Evolutionary conservation across 345 rosid species (phyloP).

Genomic region (Alliaria petiolata): DNA sequence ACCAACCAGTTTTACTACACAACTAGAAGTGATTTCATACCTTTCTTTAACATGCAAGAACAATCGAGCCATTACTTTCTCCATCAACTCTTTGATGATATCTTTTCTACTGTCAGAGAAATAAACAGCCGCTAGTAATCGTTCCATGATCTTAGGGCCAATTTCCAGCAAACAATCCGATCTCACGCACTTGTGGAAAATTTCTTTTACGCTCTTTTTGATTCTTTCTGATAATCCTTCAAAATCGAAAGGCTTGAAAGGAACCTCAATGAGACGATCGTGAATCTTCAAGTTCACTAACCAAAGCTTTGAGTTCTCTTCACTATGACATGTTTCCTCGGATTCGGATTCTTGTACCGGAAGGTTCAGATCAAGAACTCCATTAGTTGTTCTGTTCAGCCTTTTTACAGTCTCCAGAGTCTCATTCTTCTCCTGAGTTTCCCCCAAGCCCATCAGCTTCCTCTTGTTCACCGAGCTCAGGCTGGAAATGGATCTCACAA

Average conservation of each 20-base stretch:
- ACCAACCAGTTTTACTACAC: constrained; percentile 42
- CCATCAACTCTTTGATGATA: constrained; percentile 44
- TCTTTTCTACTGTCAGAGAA: constrained; percentile 31
- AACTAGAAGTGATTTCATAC: constrained; percentile 35
- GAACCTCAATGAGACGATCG: constrained; percentile 33
- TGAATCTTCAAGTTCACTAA: constrained; percentile 42
- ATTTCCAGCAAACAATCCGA: constrained; percentile 41
- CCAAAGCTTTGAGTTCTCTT: constrained; percentile 46
- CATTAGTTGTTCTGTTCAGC: constrained; percentile 32
- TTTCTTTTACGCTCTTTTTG: constrained; percentile 27
- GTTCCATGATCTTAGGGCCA: constrained; percentile 52
- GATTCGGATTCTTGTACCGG: constrained; percentile 53
- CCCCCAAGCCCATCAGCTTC: constrained; percentile 40
- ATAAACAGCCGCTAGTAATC: constrained; percentile 46
- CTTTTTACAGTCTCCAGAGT: constrained; percentile 38
- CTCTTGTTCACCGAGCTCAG: constrained; percentile 40
- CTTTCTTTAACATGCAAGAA: constrained; percentile 39
- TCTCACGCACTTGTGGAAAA: constrained; percentile 34
- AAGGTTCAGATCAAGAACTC: constrained; percentile 63
- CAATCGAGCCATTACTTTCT: constrained; percentile 39
- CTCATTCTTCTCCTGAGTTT: constrained; percentile 27
- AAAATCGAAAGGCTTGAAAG: constrained; percentile 61
- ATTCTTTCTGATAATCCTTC: constrained; percentile 45
- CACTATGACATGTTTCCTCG: constrained; percentile 15
- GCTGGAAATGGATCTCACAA: constrained; percentile 4